Evolutionary conservation across 1,284 basidiomycete species (phyloP).

Genomic region (Microbotryum saponariae): DNA sequence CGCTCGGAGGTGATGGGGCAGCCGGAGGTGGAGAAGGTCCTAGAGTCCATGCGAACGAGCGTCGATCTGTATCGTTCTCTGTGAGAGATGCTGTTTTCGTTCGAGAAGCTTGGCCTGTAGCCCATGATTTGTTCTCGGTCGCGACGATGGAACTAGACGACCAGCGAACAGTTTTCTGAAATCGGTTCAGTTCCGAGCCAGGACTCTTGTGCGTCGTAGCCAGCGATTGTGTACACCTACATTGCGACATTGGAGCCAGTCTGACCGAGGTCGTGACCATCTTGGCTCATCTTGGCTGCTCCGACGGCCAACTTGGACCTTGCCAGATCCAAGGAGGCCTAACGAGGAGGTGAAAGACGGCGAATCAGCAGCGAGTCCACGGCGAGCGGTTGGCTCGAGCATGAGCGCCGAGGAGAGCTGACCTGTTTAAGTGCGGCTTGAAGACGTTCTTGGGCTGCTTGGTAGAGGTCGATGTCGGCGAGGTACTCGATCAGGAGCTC

Average conservation of each 20-base stretch:
- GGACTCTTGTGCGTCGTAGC: not conserved
- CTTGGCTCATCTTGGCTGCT: conserved; percentile 14
- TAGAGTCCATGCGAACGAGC: not conserved
- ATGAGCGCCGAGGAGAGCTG: not conserved
- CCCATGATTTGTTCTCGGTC: not conserved
- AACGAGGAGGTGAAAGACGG: not conserved
- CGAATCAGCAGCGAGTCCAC: not conserved
- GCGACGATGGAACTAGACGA: not conserved
- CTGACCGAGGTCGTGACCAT: conserved; percentile 19
- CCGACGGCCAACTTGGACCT: conserved; percentile 30
- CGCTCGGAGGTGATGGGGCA: not conserved
- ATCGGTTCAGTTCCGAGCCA: not conserved
- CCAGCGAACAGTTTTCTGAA: not conserved
- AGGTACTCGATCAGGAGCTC: conserved; percentile 28
- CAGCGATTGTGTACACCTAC: conserved; percentile 6
- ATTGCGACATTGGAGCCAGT: conserved; percentile 11
- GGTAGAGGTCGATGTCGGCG: conserved; percentile 20
- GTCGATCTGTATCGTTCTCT: too few species aligned
- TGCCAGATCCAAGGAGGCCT: conserved; percentile 32
- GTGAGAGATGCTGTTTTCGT: not conserved
- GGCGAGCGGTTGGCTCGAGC: not conserved
- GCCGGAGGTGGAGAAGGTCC: not conserved
- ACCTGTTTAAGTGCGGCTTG: conserved; percentile 24
- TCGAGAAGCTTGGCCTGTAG: not conserved
- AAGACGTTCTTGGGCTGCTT: conserved; percentile 11